These are phyloP conservation scores for Tagetes patula DNA, from an alignment of 129 eudicot species.

Conservation along the genomic window DNA sequence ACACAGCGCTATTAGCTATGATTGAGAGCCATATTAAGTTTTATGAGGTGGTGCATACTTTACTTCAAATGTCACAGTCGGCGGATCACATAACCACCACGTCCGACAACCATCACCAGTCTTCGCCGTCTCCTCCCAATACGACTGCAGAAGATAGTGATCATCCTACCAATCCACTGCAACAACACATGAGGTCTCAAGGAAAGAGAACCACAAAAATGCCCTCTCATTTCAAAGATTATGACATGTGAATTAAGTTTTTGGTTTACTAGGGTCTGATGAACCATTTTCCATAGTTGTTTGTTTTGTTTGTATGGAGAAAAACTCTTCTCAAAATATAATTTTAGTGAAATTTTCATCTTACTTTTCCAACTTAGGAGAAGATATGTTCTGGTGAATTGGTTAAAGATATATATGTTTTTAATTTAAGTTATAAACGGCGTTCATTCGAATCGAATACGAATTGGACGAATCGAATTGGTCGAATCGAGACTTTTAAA, in stretches of 20 bases:
- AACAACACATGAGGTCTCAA: not conserved
- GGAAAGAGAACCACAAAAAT: not conserved
- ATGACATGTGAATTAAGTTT: not conserved
- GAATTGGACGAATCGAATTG: too few relatives aligned
- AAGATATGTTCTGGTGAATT: too few relatives aligned
- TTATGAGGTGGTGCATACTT: not conserved
- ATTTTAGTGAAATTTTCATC: too few relatives aligned
- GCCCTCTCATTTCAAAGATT: not conserved
- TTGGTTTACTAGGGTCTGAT: not conserved
- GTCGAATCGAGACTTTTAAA: too few relatives aligned
- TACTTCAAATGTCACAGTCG: not conserved
- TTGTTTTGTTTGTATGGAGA: not conserved
- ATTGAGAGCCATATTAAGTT: not conserved
- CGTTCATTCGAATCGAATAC: too few relatives aligned
- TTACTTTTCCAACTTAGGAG: too few relatives aligned
- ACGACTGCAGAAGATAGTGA: not conserved
- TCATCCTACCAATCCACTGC: not conserved
- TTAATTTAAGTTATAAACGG: too few relatives aligned
- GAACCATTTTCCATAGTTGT: not conserved
- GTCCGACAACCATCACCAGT: not conserved
- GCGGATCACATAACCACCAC: not conserved
- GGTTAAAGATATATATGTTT: conserved; percentile 1
- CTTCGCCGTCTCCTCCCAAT: not conserved
- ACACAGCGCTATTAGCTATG: not conserved
- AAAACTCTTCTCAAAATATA: too few relatives aligned